Percentiles rank a stretch among this genome's conserved stretches.
Conservation (phyloP, 2,329 filamentous ascomycete genomes). For the Botrytis elliptica region DNA sequence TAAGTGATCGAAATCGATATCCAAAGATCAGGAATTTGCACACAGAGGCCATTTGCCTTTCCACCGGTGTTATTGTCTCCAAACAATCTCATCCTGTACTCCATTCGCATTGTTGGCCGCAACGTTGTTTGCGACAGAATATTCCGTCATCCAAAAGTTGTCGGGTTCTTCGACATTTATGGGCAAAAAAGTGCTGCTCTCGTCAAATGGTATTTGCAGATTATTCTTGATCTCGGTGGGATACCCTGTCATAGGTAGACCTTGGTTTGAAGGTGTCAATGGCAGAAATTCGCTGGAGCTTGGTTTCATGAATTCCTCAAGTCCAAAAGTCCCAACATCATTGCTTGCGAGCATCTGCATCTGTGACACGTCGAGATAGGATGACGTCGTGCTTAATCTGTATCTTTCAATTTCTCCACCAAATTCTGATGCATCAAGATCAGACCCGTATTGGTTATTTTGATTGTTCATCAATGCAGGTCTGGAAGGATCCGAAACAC, state of each 20-base stretch:
- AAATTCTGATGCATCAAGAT: slow-evolving; percentile 42
- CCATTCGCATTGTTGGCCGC: slow-evolving; percentile 27
- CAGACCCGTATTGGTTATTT: slow-evolving; percentile 42
- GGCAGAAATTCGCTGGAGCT: slow-evolving; percentile 24
- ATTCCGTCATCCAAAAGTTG: slow-evolving; percentile 44
- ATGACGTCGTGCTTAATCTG: slow-evolving; percentile 49
- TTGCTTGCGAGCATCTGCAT: slow-evolving; percentile 45
- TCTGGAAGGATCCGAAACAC: slow-evolving; percentile 41
- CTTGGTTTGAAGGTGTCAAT: slow-evolving; percentile 24
- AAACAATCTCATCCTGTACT: slow-evolving; percentile 34
- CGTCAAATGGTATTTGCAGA: slow-evolving; percentile 43
- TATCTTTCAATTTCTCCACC: slow-evolving; percentile 48
- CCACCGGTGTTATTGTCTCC: slow-evolving; percentile 40
- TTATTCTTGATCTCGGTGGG: slow-evolving; percentile 44
- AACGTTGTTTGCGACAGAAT: slow-evolving; percentile 29
- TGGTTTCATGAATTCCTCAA: slow-evolving; percentile 54
- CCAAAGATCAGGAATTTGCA: slow-evolving; percentile 30
- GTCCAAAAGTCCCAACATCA: slow-evolving; percentile 53
- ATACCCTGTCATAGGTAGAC: slow-evolving; percentile 29
- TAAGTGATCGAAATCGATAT: slow-evolving; percentile 33
- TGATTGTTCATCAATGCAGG: slow-evolving; percentile 44
- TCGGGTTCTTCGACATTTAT: slow-evolving; percentile 51
- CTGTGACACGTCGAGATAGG: slow-evolving; percentile 49
- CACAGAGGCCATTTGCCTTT: slow-evolving; percentile 40
- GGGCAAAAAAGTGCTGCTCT: slow-evolving; percentile 39